Evolutionary conservation across 495 filamentous ascomycete genomes (phyloP).

Genomic region (Neurospora hispaniola): DNA sequence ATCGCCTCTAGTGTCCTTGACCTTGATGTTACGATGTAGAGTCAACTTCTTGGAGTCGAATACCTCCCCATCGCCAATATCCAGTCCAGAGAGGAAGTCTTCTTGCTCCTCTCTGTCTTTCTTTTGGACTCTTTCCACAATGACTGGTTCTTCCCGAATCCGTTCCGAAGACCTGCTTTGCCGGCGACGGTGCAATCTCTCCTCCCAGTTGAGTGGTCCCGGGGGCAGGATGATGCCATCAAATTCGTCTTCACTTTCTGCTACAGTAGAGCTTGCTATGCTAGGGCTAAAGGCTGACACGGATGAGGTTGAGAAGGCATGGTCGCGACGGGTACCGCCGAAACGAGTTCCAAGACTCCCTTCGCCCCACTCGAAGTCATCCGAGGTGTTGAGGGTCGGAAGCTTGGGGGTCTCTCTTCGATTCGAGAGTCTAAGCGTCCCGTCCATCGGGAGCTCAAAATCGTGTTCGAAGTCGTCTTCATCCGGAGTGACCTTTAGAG

Average conservation of each 20-base stretch:
- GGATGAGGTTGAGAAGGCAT: conserved; percentile 63
- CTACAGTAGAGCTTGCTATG: conserved; percentile 76
- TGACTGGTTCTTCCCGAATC: conserved; percentile 20
- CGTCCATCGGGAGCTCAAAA: conserved; percentile 57
- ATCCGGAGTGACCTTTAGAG: conserved; percentile 27
- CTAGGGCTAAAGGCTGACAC: conserved; percentile 85
- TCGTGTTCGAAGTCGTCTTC: conserved; percentile 68
- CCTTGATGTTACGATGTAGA: conserved; percentile 87
- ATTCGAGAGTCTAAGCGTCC: conserved; percentile 49
- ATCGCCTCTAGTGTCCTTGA: conserved; percentile 55
- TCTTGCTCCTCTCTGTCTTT: conserved; percentile 45
- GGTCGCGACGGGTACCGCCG: conserved; percentile 69
- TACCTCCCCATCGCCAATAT: conserved; percentile 71
- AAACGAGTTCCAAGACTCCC: conserved; percentile 82
- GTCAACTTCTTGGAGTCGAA: conserved; percentile 71
- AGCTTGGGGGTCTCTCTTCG: conserved; percentile 48
- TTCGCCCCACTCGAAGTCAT: conserved; percentile 90
- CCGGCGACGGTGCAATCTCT: conserved; percentile 60
- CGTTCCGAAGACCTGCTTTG: conserved; percentile 39
- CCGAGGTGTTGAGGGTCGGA: conserved; percentile 44
- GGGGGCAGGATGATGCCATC: conserved; percentile 75
- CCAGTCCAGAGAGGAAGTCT: conserved; percentile 79
- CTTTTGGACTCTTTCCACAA: conserved; percentile 14
- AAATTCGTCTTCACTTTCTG: conserved; percentile 92
- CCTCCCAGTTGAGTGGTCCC: conserved; percentile 70